phyloP scores from a whole-genome alignment of 345 rosid genomes.

The Capsella bursapastoris region DNA sequence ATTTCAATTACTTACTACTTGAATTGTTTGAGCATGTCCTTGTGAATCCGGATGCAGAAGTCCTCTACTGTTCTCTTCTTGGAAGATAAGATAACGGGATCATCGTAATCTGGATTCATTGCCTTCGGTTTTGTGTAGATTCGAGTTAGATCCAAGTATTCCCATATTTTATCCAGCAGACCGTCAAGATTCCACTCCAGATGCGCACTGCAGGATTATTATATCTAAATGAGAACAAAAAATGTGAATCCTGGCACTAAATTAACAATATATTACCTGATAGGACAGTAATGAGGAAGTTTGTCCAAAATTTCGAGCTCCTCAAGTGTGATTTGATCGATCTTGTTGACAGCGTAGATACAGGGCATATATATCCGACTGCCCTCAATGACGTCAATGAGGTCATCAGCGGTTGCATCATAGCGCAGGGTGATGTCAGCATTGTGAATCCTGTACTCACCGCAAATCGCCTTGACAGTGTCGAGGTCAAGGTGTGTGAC shows the following conservation, averaged over 20 bases:
- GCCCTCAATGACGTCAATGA: slow-evolving; percentile 96
- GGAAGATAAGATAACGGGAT: slow-evolving; percentile 91
- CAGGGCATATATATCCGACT: slow-evolving; percentile 98
- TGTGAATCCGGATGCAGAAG: slow-evolving; percentile 85
- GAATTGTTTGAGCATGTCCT: slow-evolving; percentile 91
- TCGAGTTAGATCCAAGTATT: slow-evolving; percentile 86
- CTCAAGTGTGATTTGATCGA: slow-evolving; percentile 94
- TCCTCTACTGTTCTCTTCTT: slow-evolving; percentile 90
- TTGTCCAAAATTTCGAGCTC: slow-evolving; percentile 95
- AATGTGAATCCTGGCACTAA: background rate
- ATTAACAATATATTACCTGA: slow-evolving; percentile 57
- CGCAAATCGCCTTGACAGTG: slow-evolving; percentile 95
- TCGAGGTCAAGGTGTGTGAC: slow-evolving; percentile 90
- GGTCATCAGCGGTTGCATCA: slow-evolving; percentile 99
- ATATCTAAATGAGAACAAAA: background rate
- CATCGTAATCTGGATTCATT: slow-evolving; percentile 97
- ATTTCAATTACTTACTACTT: slow-evolving; percentile 77
- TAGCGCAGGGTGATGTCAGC: slow-evolving; percentile 92
- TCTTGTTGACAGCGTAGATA: slow-evolving; percentile 93
- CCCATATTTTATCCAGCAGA: slow-evolving; percentile 90
- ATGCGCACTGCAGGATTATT: slow-evolving; percentile 67
- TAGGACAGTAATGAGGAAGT: slow-evolving; percentile 98
- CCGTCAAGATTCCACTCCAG: slow-evolving; percentile 99
- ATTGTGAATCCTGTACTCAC: slow-evolving; percentile 94
- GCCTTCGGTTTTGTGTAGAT: slow-evolving; percentile 97